Evolutionary conservation across 805 yeast genomes (phyloP), one percentile per base, ranked within the genome.

Genomic region (Hanseniaspora pseudoguilliermondii): DNA sequence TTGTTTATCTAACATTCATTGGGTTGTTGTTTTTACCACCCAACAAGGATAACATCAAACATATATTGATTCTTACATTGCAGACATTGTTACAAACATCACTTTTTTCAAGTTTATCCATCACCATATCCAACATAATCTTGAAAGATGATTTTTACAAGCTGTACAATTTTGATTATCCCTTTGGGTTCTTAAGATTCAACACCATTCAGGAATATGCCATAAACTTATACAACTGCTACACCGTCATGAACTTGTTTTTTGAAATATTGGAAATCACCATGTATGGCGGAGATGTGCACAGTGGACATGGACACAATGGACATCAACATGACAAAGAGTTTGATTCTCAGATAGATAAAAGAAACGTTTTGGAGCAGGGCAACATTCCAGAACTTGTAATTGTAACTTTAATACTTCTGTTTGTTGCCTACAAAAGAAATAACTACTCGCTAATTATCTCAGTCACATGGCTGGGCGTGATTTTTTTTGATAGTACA

Each of bases 251-350:
- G 34, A 53, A 53, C 23, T 27, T 53, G 21, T 46, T 53, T 38
- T 53, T 53, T 46, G 56, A 53, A 39, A 46, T 53, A 20, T 27
- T 53, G 36, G 56, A 53, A 32, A 38, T 53, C 29, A 39, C 41
- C 18, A 18, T 53, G n/a, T 20, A 46, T 25, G 56, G 55, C 2
- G 49, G 38, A 29, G 46, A 38, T 36, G 21, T 48, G 5, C 56
- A 53, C 29, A 38, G 47, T 7, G 41, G 43, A 6, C 56, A 53
- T 23, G 40, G 50, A 2, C 56, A 53, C 20, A 38, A 44, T 5
- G 56, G 56, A 2, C 56, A 53, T 25, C 56, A 53, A 15, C 56
- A 53, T 23, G 27, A 32, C 18, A 27, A 39, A 8, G 49, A 46
- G 35, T 29, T 32, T 29, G 49, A 46, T 11, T 20, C 49, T 21